Evolutionary conservation across 2,329 filamentous ascomycete species (phyloP).

Genomic region (Dryadomyces quercus-mongolicae): DNA sequence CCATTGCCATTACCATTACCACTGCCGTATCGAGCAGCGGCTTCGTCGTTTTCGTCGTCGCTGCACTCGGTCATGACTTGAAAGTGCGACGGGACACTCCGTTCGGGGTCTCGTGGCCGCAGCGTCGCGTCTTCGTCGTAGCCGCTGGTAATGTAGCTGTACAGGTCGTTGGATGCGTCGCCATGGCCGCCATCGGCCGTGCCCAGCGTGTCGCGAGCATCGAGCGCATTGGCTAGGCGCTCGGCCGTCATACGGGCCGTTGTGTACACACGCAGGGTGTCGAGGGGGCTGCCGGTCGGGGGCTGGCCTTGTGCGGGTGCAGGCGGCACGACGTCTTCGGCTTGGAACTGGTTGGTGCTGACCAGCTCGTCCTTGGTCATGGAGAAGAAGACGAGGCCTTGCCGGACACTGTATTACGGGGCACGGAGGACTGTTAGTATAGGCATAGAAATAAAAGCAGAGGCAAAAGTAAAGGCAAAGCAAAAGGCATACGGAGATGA

Average conservation of each 20-base stretch:
- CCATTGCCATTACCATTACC: background rate
- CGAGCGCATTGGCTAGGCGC: slow-evolving; percentile 8
- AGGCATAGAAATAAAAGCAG: background rate
- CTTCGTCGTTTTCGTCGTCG: slow-evolving; percentile 40
- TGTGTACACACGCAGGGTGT: background rate
- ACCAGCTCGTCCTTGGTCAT: slow-evolving; percentile 71
- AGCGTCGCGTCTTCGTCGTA: slow-evolving; percentile 33
- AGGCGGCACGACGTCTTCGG: background rate
- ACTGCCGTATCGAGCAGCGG: background rate
- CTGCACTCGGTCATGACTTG: slow-evolving; percentile 47
- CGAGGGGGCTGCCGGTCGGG: background rate
- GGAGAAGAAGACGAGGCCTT: slow-evolving; percentile 83
- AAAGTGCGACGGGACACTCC: slow-evolving; percentile 37
- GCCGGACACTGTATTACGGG: slow-evolving; percentile 54
- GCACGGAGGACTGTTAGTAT: too few species aligned
- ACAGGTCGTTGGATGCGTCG: slow-evolving; percentile 15
- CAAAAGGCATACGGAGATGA: slow-evolving; percentile 65
- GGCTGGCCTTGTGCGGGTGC: background rate
- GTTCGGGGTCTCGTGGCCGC: slow-evolving; percentile 36
- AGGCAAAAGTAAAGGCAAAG: background rate
- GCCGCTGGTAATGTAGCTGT: slow-evolving; percentile 30
- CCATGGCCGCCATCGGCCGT: slow-evolving; percentile 23
- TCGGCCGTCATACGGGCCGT: background rate
- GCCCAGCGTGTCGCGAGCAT: slow-evolving; percentile 16
- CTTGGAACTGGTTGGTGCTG: slow-evolving; percentile 60